These are phyloP conservation scores for Penicillium sp. DNA, from an alignment of 2,329 filamentous ascomycete species.

Conservation along the genomic window DNA sequence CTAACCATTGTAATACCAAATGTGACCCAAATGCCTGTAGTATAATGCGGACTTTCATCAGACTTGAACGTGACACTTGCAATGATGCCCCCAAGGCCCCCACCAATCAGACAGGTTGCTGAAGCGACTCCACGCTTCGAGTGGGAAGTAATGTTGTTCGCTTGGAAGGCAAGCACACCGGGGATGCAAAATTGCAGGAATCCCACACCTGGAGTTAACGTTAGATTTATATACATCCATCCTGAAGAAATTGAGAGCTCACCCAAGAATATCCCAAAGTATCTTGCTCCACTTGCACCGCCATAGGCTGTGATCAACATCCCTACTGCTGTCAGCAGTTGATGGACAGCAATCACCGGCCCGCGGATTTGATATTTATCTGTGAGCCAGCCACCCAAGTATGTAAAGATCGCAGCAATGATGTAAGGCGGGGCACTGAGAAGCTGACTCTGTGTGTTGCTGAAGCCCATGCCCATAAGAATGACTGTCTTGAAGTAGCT, in stretches of 20 bases:
- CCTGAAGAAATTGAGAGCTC: not conserved
- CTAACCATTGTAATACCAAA: not conserved
- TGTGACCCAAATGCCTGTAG: not conserved
- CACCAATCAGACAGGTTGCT: slow-evolving; percentile 28
- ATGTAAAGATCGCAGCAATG: slow-evolving; percentile 34
- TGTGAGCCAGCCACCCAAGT: slow-evolving; percentile 18
- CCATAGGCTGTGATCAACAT: slow-evolving; percentile 1
- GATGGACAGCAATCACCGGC: not conserved
- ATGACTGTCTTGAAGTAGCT: slow-evolving; percentile 41
- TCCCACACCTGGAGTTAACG: slow-evolving; percentile 18
- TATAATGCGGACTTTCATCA: not conserved
- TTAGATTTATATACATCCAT: not conserved
- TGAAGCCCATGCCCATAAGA: slow-evolving; percentile 37
- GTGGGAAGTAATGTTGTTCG: slow-evolving; percentile 31
- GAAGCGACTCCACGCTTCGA: slow-evolving; percentile 29
- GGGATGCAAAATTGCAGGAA: slow-evolving; percentile 28
- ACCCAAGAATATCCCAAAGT: slow-evolving; percentile 1
- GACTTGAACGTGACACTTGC: not conserved
- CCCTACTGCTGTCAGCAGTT: not conserved
- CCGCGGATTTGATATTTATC: slow-evolving; percentile 1
- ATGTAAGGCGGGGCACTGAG: slow-evolving; percentile 35
- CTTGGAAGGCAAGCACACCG: slow-evolving; percentile 29
- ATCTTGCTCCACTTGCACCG: not conserved
- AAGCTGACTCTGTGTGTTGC: slow-evolving; percentile 29
- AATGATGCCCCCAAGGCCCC: slow-evolving; percentile 19